Evolutionary conservation across 1,284 basidiomycete genomes (phyloP).

Genomic region (Singerocomus rubriflavus): DNA sequence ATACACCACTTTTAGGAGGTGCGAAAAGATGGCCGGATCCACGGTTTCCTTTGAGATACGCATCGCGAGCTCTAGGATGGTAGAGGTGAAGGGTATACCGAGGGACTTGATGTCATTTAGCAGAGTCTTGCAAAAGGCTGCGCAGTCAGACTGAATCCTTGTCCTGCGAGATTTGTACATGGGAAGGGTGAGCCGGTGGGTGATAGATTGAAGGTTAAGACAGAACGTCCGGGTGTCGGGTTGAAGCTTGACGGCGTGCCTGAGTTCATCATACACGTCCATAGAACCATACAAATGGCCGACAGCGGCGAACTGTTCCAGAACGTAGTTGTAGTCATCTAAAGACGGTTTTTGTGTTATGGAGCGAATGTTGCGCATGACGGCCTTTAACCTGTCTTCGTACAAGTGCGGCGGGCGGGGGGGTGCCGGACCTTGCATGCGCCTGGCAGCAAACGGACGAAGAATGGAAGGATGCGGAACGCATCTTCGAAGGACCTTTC

Average conservation of each 20-base stretch:
- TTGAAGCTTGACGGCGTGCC: constrained; percentile 36
- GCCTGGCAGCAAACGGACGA: constrained; percentile 41
- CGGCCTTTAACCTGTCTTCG: constrained; percentile 59
- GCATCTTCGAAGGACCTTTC: constrained; percentile 62
- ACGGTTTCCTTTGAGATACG: constrained; percentile 65
- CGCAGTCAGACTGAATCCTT: constrained; percentile 39
- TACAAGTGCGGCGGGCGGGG: constrained; percentile 45
- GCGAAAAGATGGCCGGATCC: constrained; percentile 51
- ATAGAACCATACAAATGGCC: constrained; percentile 61
- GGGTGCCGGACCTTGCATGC: constrained; percentile 36
- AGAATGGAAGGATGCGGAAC: constrained; percentile 45
- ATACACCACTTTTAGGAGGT: constrained; percentile 61
- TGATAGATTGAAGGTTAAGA: constrained; percentile 64
- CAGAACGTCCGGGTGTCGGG: constrained; percentile 56
- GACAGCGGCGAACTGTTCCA: constrained; percentile 69
- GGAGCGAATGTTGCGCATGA: constrained; percentile 66
- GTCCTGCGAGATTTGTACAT: constrained; percentile 36
- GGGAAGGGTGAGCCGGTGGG: constrained; percentile 61
- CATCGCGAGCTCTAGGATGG: constrained; percentile 60
- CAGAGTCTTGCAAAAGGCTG: constrained; percentile 47
- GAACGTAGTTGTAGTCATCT: constrained; percentile 69
- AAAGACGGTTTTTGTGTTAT: constrained; percentile 47
- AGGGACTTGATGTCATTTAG: constrained; percentile 53
- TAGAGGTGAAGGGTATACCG: constrained; percentile 48
- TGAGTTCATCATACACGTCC: constrained; percentile 59